Conservation (phyloP, 495 filamentous ascomycete genomes). For the Tuber brumale region DNA sequence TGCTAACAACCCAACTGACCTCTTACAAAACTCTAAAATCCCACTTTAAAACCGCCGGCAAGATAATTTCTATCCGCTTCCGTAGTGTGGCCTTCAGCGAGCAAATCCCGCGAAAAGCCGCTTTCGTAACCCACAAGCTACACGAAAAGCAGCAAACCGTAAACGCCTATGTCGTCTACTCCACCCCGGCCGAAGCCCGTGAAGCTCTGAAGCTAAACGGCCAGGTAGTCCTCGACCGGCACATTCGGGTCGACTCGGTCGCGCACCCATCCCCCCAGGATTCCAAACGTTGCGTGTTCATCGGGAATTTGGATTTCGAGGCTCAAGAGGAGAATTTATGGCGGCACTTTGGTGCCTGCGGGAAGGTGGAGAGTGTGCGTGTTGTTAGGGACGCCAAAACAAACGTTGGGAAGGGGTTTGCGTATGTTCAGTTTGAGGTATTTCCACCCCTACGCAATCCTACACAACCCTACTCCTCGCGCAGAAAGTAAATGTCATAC, state of each 20-base stretch:
- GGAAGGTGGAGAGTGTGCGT: conserved; percentile 84
- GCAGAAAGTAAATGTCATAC: conserved; percentile 7
- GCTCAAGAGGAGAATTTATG: conserved; percentile 95
- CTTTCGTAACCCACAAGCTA: conserved; percentile 77
- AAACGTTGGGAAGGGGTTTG: conserved; percentile 92
- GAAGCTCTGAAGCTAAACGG: conserved; percentile 80
- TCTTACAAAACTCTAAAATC: conserved; percentile 47
- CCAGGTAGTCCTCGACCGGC: conserved; percentile 72
- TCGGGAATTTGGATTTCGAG: conserved; percentile 90
- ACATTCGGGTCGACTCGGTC: conserved; percentile 81
- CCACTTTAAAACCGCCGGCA: conserved; percentile 52
- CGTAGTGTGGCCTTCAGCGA: conserved; percentile 78
- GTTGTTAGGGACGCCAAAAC: conserved; percentile 86
- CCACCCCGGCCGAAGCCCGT: conserved; percentile 61
- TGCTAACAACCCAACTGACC: conserved; percentile 21
- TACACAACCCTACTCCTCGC: neutral
- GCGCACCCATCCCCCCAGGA: conserved; percentile 79
- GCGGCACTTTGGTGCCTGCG: conserved; percentile 72
- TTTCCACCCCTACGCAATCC: conserved; percentile 19
- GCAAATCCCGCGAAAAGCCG: conserved; percentile 80
- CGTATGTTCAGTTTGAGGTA: conserved; percentile 89
- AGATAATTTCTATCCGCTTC: conserved; percentile 84
- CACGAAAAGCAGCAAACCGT: conserved; percentile 53
- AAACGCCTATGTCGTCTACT: conserved; percentile 90
- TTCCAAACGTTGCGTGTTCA: conserved; percentile 85